Conservation (phyloP, 2,329 filamentous ascomycete species). For the Bipolaris zeicola region DNA sequence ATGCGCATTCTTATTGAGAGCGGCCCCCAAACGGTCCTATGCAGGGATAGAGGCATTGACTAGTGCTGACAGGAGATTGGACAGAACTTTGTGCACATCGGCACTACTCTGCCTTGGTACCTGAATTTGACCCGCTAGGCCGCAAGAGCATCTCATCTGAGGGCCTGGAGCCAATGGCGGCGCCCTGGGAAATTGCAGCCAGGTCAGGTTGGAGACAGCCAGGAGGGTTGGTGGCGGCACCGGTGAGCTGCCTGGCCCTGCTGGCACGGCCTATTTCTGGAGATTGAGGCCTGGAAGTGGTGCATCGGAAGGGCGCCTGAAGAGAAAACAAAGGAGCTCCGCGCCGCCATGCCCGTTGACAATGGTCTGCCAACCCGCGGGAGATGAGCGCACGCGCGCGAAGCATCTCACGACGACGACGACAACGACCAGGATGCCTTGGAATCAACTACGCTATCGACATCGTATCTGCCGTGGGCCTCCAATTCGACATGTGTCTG, state of each 20-base stretch:
- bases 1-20: conserved; percentile 27
- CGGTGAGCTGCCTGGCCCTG: conserved; percentile 11
- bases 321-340: background rate
- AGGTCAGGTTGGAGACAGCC: conserved; percentile 20
- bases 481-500: no score
- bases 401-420: background rate
- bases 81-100: background rate
- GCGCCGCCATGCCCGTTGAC: conserved; percentile 3
- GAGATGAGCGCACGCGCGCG: background rate
- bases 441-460: no score
- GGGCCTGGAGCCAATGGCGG: conserved; percentile 19
- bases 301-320: conserved; percentile 14
- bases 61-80: conserved; percentile 16
- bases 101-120: conserved; percentile 6
- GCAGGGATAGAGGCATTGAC: conserved; percentile 8
- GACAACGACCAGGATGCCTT: background rate
- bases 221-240: conserved; percentile 15
- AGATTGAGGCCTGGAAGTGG: conserved; percentile 10
- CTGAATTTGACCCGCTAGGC: conserved; percentile 8
- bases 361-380: background rate
- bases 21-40: conserved; percentile 11
- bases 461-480: no score
- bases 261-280: conserved; percentile 19
- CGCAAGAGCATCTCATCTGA: background rate
- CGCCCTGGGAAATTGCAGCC: conserved; percentile 17